Evolutionary conservation across 2,329 filamentous ascomycete species (phyloP).

Genomic region (Bisporella sp.): DNA sequence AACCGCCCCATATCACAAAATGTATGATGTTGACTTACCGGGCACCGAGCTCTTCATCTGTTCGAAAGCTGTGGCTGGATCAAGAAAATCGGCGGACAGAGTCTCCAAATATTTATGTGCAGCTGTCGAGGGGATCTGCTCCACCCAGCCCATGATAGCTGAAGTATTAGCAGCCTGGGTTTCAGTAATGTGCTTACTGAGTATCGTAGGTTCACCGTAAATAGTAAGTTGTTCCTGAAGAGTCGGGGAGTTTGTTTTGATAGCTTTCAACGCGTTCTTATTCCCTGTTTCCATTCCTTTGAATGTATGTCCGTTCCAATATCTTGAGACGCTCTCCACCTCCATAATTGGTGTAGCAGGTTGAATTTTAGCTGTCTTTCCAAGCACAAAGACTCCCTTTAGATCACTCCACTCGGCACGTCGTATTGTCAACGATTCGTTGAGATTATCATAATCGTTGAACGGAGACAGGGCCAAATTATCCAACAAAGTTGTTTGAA

Average conservation of each 20-base stretch:
- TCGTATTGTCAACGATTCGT: slow-evolving; percentile 11
- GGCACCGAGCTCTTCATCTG: not conserved
- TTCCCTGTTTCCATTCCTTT: slow-evolving; percentile 2
- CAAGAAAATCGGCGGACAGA: not conserved
- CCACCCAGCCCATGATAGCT: not conserved
- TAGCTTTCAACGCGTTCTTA: slow-evolving; percentile 4
- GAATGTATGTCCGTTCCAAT: too few relatives aligned
- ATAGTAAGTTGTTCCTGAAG: not conserved
- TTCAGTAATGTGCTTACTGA: not conserved
- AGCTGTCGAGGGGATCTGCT: not conserved
- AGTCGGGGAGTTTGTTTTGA: not conserved
- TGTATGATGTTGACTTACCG: not conserved
- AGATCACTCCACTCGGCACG: slow-evolving; percentile 9
- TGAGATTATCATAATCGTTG: slow-evolving; percentile 9
- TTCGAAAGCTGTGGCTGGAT: not conserved
- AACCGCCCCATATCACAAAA: not conserved
- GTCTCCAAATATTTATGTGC: not conserved
- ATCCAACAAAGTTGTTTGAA: slow-evolving; percentile 22
- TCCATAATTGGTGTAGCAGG: not conserved
- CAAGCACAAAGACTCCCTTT: slow-evolving; percentile 2
- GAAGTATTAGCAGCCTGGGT: not conserved
- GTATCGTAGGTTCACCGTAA: not conserved
- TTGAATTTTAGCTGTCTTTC: slow-evolving; percentile 6
- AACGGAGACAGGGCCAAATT: slow-evolving; percentile 1
- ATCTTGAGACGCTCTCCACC: slow-evolving; percentile 8